phyloP scores from a whole-genome alignment of 2,329 filamentous ascomycete genomes.

The Pseudopithomyces chartarum region DNA sequence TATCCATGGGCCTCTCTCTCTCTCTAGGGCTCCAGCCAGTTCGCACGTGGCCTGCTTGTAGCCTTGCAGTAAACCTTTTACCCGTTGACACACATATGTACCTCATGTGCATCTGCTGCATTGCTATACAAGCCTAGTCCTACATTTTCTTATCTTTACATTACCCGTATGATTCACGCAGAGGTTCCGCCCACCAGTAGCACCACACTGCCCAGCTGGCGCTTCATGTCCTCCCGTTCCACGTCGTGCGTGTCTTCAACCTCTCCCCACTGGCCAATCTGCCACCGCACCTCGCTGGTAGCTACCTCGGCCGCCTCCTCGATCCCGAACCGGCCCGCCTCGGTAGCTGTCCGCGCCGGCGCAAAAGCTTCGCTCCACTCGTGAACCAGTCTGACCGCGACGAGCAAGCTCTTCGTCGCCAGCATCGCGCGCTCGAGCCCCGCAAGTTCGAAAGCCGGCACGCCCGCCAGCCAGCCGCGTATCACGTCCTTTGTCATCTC shows the following conservation, averaged over 20 bases:
- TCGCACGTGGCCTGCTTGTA: not conserved
- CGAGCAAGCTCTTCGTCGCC: conserved; percentile 83
- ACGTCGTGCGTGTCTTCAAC: conserved; percentile 99
- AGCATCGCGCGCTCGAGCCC: conserved; percentile 83
- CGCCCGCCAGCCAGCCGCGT: conserved; percentile 72
- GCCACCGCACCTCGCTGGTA: conserved; percentile 86
- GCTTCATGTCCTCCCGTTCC: conserved; percentile 82
- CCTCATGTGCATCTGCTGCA: not conserved
- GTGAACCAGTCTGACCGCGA: conserved; percentile 74
- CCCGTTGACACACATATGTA: too few relatives aligned
- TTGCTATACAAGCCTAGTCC: not conserved
- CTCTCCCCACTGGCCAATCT: conserved; percentile 90
- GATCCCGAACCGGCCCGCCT: conserved; percentile 67
- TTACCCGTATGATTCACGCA: not conserved
- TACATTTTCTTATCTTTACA: not conserved
- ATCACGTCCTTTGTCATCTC: conserved; percentile 78
- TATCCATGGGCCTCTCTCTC: too few relatives aligned
- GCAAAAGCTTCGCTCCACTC: conserved; percentile 84
- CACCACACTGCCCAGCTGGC: conserved; percentile 87
- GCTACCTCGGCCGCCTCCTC: conserved; percentile 80
- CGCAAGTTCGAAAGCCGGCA: conserved; percentile 81
- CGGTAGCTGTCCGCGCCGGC: conserved; percentile 53
- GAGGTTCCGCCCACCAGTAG: conserved; percentile 66
- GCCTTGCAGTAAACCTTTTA: too few relatives aligned
- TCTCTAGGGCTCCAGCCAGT: too few relatives aligned